phyloP scores from a whole-genome alignment of 1,284 basidiomycete genomes.

The Melanopsichium pennsylvanicum region DNA sequence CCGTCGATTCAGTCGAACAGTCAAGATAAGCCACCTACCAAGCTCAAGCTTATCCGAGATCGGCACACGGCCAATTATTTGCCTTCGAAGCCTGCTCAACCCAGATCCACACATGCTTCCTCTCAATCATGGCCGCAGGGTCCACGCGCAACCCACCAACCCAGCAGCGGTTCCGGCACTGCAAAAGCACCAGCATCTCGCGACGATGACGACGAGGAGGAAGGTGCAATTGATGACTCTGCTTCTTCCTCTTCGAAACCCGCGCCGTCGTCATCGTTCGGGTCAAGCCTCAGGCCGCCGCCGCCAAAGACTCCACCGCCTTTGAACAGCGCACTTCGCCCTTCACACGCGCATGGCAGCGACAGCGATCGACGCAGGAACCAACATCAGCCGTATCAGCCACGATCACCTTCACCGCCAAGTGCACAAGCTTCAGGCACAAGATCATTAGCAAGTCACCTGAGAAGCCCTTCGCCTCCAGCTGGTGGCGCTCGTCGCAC shows the following conservation, averaged over 20 bases:
- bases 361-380: conserved; percentile 9
- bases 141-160: not conserved
- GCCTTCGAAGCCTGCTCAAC: not conserved
- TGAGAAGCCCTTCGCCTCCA: conserved; percentile 26
- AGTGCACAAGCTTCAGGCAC: not conserved
- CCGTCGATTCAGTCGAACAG: no score
- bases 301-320: conserved; percentile 28
- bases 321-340: not conserved
- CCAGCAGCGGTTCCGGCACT: not conserved
- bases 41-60: conserved; percentile 23
- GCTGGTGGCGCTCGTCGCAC: not conserved
- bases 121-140: not conserved
- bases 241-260: not conserved
- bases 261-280: no score
- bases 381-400: conserved; percentile 7
- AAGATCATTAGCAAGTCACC: not conserved
- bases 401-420: conserved; percentile 15
- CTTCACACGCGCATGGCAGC: not conserved
- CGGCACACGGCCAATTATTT: not conserved
- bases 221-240: conserved; percentile 35
- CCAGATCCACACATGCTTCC: not conserved
- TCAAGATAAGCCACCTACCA: conserved; percentile 1
- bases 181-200: not conserved
- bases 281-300: conserved; percentile 3
- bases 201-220: conserved; percentile 39